Conservation (phyloP, 306 rosid genomes). For the Prunus fruticosa region DNA sequence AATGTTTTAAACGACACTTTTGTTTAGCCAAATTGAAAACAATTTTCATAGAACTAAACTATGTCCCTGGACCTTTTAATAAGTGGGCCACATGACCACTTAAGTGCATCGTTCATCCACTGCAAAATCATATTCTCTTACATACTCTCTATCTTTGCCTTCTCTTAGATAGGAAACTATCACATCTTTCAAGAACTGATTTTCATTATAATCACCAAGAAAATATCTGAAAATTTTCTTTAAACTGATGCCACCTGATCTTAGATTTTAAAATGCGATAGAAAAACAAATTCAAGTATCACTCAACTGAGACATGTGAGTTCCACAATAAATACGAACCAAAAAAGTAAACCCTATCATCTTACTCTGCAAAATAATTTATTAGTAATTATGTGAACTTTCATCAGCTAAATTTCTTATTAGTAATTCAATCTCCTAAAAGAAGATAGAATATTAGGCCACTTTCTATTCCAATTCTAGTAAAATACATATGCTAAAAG, state of each 20-base stretch:
- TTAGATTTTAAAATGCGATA: background rate
- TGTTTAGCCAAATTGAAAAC: background rate
- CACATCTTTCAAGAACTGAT: no score
- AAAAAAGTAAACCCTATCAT: background rate
- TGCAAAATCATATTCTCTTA: no score
- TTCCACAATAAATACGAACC: slow-evolving; percentile 6
- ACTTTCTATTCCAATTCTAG: background rate
- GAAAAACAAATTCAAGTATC: background rate
- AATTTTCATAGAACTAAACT: background rate
- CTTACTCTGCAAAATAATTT: background rate
- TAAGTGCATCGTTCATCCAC: no score
- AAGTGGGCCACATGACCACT: no score
- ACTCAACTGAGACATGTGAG: background rate
- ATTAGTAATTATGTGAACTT: background rate
- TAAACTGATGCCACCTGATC: background rate
- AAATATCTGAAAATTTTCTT: background rate
- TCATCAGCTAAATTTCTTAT: background rate
- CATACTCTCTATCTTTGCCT: no score
- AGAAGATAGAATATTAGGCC: background rate
- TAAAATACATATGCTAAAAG: background rate
- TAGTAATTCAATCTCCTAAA: background rate
- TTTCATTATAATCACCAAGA: background rate
- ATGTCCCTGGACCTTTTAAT: background rate
- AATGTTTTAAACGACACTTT: background rate
- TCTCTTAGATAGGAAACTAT: no score